These are phyloP conservation scores for Pulveroboletus frians DNA, from an alignment of 768 basidiomycete genomes.

Conservation along the genomic window DNA sequence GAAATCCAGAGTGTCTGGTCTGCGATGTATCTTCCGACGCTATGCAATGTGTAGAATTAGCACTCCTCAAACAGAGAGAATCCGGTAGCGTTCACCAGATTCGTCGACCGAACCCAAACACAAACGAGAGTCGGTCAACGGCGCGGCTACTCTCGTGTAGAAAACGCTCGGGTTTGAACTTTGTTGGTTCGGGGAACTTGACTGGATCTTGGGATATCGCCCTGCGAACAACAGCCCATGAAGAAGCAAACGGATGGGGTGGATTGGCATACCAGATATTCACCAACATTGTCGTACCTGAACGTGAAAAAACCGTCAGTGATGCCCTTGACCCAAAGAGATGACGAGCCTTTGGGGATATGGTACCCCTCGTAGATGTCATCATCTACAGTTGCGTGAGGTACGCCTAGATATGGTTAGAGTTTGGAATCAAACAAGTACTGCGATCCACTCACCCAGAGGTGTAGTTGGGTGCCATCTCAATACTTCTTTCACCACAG, in stretches of 20 bases:
- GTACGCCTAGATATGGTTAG: conserved; percentile 18
- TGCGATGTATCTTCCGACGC: conserved; percentile 40
- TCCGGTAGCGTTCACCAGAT: conserved; percentile 5
- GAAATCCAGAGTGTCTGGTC: conserved; percentile 34
- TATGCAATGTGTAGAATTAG: conserved; percentile 10
- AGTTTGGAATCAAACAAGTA: not conserved
- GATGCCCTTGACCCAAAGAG: not conserved
- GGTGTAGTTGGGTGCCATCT: conserved; percentile 21
- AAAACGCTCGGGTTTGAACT: conserved; percentile 37
- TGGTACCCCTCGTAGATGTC: conserved; percentile 42
- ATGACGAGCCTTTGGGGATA: conserved; percentile 45
- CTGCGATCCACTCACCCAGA: conserved; percentile 4
- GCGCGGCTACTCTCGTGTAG: conserved; percentile 8
- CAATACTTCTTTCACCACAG: conserved; percentile 20
- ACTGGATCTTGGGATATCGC: conserved; percentile 34
- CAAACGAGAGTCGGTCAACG: conserved; percentile 17
- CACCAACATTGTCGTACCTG: conserved; percentile 18
- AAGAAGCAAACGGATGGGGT: not conserved
- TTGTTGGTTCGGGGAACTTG: conserved; percentile 34
- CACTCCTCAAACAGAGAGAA: too few relatives aligned
- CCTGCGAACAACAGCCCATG: conserved; percentile 11
- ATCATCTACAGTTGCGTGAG: conserved; percentile 33
- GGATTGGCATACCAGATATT: conserved; percentile 17
- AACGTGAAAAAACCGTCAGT: not conserved
- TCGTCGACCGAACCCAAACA: conserved; percentile 42